Evolutionary conservation across 2,329 filamentous ascomycete species (phyloP), one percentile per base, ranked within the genome.

Genomic region (Tolypocladium tropicale): DNA sequence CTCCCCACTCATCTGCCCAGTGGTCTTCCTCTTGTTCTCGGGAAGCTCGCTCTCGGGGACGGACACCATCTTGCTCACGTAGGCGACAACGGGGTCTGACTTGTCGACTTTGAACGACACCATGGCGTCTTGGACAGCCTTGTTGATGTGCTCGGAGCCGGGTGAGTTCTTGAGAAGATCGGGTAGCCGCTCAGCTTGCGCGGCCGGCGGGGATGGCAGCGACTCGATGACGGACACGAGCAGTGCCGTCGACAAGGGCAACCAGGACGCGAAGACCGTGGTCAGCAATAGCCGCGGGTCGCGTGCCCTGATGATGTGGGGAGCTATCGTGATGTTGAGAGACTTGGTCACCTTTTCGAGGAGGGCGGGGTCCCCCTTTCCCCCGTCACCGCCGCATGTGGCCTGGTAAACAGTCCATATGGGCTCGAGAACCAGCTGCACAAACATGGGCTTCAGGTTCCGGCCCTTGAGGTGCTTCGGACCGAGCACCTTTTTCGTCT

Each of bases 51-150:
- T 96, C 66, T 95, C 90, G 0, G 91, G 93, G 14, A 99, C 80
- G 0, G 94, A 94, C 1, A 97, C 89, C 91, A 99, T 96, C 70
- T 99, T 99, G 74, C 93, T 97, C 58, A 99, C 89, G 62, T 96
- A 99, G 10, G 90, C 93, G 2, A 99, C 90, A 0, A 95, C 84
- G 0, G 93, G 92, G 56, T 88, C 87, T 0, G 84, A 78, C 41
- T 81, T 78, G 0, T 78, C 79, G 4, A 82, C 82, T 65, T 88
- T 89, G 67, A 95, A 96, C 0, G 84, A 78, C 2, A 88, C 74
- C 85, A 97, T 93, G 6, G 93, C 90, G n/a, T 88, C 78, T 62
- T 84, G 86, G 55, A 97, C 75, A 7, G 77, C 74, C 2, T 81
- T 73, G 54, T 89, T 84, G 50, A 97, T 84, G 62, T 83, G 78